Evolutionary conservation across 2,329 filamentous ascomycete genomes (phyloP).

Genomic region (Mariannaea sp.): DNA sequence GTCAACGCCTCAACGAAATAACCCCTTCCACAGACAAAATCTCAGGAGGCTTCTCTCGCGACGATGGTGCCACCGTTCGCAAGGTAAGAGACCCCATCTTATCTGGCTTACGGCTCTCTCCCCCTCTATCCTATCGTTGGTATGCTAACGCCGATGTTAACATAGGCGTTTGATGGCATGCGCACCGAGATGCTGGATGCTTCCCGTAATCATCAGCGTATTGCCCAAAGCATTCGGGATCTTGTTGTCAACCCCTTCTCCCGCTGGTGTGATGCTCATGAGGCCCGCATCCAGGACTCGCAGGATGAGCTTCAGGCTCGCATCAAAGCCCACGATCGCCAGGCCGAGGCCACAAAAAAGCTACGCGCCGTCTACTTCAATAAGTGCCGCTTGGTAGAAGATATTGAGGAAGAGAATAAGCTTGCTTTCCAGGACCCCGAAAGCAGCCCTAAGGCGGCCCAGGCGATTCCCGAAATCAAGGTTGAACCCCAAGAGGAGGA

Average conservation of each 20-base stretch:
- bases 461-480: constrained; percentile 82
- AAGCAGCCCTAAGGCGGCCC: constrained; percentile 64
- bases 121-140: not conserved
- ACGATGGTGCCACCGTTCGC: constrained; percentile 93
- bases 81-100: constrained; percentile 64
- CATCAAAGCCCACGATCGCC: constrained; percentile 91
- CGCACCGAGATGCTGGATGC: constrained; percentile 92
- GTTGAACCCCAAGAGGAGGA: constrained; percentile 71
- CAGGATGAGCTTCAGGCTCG: constrained; percentile 91
- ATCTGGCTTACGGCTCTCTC: not conserved
- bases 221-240: constrained; percentile 94
- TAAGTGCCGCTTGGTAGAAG: constrained; percentile 94
- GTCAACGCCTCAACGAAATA: constrained; percentile 79
- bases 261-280: constrained; percentile 95
- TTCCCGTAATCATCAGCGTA: constrained; percentile 88
- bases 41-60: constrained; percentile 80
- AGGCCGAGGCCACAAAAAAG: constrained; percentile 89
- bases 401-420: constrained; percentile 98
- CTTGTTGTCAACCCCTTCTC: constrained; percentile 93
- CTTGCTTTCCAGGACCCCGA: constrained; percentile 91
- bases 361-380: constrained; percentile 97
- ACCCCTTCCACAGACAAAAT: constrained; percentile 81
- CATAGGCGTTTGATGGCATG: constrained; percentile 89
- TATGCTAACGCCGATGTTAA: constrained; percentile 26
- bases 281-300: constrained; percentile 85